phyloP scores from a whole-genome alignment of 2,329 filamentous ascomycete species.

The Phaeosphaeriaceae sp. region DNA sequence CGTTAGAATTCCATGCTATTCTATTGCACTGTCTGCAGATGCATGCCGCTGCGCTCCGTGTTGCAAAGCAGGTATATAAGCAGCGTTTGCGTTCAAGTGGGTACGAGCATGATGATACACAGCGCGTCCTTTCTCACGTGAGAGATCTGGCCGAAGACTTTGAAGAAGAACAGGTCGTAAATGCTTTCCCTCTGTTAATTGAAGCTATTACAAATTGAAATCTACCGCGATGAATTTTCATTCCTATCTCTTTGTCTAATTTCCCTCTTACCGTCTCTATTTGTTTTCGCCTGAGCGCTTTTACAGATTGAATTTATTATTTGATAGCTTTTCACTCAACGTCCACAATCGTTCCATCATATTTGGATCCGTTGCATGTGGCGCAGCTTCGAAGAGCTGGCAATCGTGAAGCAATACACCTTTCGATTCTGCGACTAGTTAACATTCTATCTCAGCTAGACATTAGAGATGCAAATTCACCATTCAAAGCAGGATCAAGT shows the following conservation, averaged over 20 bases:
- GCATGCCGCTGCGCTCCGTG: background rate
- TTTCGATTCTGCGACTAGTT: slow-evolving; percentile 21
- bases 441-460: background rate
- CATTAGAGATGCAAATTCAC: slow-evolving; percentile 7
- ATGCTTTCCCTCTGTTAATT: background rate
- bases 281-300: background rate
- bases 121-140: background rate
- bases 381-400: slow-evolving; percentile 31
- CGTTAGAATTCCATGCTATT: background rate
- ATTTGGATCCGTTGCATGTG: slow-evolving; percentile 31
- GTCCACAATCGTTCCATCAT: slow-evolving; percentile 38
- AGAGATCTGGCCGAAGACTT: background rate
- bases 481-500: slow-evolving; percentile 37
- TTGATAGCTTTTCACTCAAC: slow-evolving; percentile 39
- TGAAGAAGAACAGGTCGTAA: background rate
- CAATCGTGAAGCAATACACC: slow-evolving; percentile 38
- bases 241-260: background rate
- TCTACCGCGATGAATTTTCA: background rate
- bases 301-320: slow-evolving; percentile 32
- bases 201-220: background rate
- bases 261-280: background rate
- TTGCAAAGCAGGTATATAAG: background rate
- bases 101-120: background rate
- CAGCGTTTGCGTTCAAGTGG: background rate
- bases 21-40: background rate